Evolutionary conservation across 345 rosid genomes (phyloP).

Genomic region (Firmiana major): DNA sequence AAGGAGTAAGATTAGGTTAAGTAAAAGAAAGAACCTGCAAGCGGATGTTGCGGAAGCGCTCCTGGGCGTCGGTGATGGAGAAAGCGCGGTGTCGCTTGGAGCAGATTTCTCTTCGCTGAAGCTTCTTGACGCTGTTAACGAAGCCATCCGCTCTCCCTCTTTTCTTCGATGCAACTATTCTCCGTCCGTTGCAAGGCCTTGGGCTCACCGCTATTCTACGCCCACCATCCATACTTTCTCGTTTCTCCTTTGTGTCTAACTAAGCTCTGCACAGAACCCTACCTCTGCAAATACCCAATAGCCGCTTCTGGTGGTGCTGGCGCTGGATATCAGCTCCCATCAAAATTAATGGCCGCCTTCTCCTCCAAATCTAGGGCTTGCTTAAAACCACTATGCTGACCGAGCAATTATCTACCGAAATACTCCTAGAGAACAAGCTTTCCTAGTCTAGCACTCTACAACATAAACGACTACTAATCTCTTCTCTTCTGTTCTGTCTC

Average conservation of each 20-base stretch:
- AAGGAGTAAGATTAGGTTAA: neutral
- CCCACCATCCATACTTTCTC: conserved; percentile 32
- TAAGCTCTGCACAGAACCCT: neutral
- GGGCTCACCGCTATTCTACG: conserved; percentile 53
- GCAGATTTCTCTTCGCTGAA: conserved; percentile 76
- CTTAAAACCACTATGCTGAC: neutral
- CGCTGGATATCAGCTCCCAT: neutral
- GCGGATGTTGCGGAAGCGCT: conserved; percentile 82
- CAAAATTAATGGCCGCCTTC: neutral
- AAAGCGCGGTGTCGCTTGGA: conserved; percentile 74
- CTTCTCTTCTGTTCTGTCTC: neutral
- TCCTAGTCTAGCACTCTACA: neutral
- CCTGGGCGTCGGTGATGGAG: conserved; percentile 75
- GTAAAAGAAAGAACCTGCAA: conserved; percentile 41
- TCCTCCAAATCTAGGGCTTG: neutral
- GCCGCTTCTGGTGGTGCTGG: neutral
- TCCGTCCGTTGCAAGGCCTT: conserved; percentile 54
- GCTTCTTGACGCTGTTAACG: conserved; percentile 75
- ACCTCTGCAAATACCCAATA: neutral
- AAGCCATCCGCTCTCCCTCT: conserved; percentile 51
- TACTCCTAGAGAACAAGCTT: neutral
- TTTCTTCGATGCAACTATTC: conserved; percentile 54
- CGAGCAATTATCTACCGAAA: neutral
- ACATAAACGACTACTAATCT: neutral
- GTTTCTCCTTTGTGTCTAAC: neutral